phyloP scores from a whole-genome alignment of 2,329 filamentous ascomycete species.

The Incumbomyces delicatus region DNA sequence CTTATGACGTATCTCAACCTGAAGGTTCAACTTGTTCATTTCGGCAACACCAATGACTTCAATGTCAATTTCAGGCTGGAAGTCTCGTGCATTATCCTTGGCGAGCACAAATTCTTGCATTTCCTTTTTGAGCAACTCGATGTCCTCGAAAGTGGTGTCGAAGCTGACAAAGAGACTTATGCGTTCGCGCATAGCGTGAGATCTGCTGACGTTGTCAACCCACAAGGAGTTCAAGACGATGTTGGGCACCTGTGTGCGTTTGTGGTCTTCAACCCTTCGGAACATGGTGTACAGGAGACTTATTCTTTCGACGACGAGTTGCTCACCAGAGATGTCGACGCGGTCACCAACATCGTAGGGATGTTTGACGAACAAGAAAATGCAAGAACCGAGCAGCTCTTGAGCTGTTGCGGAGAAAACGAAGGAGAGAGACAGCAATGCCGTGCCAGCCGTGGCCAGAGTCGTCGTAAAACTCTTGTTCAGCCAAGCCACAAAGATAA shows the following conservation, averaged over 20 bases:
- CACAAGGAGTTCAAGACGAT: slow-evolving; percentile 85
- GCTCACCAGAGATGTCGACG: slow-evolving; percentile 62
- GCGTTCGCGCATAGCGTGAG: slow-evolving; percentile 81
- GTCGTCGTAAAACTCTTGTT: slow-evolving; percentile 77
- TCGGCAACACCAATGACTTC: slow-evolving; percentile 69
- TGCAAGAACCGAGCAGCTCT: slow-evolving; percentile 94
- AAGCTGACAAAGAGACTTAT: slow-evolving; percentile 73
- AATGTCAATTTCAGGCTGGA: slow-evolving; percentile 72
- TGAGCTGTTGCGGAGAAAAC: slow-evolving; percentile 86
- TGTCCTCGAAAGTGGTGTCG: slow-evolving; percentile 79
- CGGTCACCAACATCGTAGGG: slow-evolving; percentile 93
- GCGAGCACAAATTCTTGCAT: slow-evolving; percentile 75
- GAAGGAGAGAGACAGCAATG: slow-evolving; percentile 90
- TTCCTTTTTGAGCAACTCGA: slow-evolving; percentile 73
- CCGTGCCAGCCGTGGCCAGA: slow-evolving; percentile 79
- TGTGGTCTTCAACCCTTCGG: slow-evolving; percentile 69
- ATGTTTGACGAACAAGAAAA: slow-evolving; percentile 98
- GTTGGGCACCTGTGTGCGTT: slow-evolving; percentile 76
- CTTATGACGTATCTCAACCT: slow-evolving; percentile 81
- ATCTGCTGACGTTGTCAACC: slow-evolving; percentile 88
- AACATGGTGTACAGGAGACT: slow-evolving; percentile 91
- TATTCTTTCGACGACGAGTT: slow-evolving; percentile 82
- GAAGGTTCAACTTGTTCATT: slow-evolving; percentile 77
- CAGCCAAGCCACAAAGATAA: slow-evolving; percentile 86
- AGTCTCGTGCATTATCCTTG: slow-evolving; percentile 82